Conservation (phyloP, 768 basidiomycete genomes). For the Podaxis sp. region DNA sequence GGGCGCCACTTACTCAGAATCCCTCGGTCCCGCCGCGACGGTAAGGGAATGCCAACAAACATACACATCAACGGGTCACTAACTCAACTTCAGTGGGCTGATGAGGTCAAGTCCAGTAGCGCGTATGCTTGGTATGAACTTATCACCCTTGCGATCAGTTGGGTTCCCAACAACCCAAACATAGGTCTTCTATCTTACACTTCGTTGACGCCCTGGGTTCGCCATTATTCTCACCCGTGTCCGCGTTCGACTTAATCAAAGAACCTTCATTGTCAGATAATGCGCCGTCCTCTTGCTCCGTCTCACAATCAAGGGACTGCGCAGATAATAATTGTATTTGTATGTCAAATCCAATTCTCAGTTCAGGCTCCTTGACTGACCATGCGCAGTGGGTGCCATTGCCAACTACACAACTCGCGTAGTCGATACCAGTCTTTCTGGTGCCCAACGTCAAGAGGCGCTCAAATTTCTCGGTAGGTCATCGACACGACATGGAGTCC, state of each 20-base stretch:
- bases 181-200: slow-evolving; percentile 38
- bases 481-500: not conserved
- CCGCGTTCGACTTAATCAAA: no score
- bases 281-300: slow-evolving; percentile 44
- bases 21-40: slow-evolving; percentile 45
- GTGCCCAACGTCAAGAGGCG: slow-evolving; percentile 43
- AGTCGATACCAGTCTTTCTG: slow-evolving; percentile 34
- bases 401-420: slow-evolving; percentile 54
- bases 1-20: slow-evolving; percentile 36
- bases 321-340: slow-evolving; percentile 31
- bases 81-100: slow-evolving; percentile 39
- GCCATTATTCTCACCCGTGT: not conserved
- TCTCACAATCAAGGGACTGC: slow-evolving; percentile 43
- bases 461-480: slow-evolving; percentile 45
- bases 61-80: not conserved
- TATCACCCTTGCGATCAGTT: not conserved
- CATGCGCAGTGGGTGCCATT: slow-evolving; percentile 42
- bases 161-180: not conserved
- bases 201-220: slow-evolving; percentile 47
- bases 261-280: slow-evolving; percentile 25
- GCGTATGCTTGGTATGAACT: not conserved
- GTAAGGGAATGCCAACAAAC: slow-evolving; percentile 21
- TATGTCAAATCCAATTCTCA: slow-evolving; percentile 20
- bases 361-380: not conserved
- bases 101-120: slow-evolving; percentile 35